These are phyloP conservation scores for Amniculicola lignicola DNA, from an alignment of 495 filamentous ascomycete species.

Conservation along the genomic window DNA sequence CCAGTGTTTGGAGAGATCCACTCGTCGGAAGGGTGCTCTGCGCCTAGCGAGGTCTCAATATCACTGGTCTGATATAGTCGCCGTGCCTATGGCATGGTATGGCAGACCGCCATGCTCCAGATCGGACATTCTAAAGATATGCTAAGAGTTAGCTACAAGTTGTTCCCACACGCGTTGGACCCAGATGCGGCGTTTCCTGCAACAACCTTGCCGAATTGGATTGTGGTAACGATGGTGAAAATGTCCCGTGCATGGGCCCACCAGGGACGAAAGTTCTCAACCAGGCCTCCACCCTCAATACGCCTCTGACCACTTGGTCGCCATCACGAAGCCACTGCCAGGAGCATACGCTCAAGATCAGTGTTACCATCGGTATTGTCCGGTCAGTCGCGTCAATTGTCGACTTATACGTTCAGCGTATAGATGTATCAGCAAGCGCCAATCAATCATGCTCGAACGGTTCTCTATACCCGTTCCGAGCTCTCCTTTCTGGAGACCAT, in stretches of 20 bases:
- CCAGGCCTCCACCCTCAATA: conserved; percentile 36
- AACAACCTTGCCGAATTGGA: not conserved
- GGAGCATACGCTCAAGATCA: conserved; percentile 23
- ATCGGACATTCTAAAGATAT: conserved; percentile 21
- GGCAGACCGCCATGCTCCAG: conserved; percentile 33
- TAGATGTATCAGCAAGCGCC: conserved; percentile 40
- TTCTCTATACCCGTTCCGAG: conserved; percentile 17
- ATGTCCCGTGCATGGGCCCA: conserved; percentile 40
- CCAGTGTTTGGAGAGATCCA: conserved; percentile 34
- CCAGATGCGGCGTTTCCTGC: conserved; percentile 10
- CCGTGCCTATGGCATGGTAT: conserved; percentile 14
- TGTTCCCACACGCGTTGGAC: conserved; percentile 15
- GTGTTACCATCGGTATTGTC: conserved; percentile 34
- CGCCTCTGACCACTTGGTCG: not conserved
- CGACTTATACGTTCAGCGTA: conserved; percentile 32
- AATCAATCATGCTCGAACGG: conserved; percentile 20
- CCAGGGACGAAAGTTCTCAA: conserved; percentile 28
- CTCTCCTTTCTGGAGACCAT: conserved; percentile 21
- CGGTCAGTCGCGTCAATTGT: conserved; percentile 43
- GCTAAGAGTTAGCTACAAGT: not conserved
- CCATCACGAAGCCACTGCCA: conserved; percentile 34
- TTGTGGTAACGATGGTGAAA: conserved; percentile 19
- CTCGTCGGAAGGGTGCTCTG: conserved; percentile 39
- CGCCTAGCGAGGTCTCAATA: conserved; percentile 35
- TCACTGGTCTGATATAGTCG: conserved; percentile 15